Evolutionary conservation across 805 yeast species (phyloP).

Genomic region (Ogataea wickerhamii): DNA sequence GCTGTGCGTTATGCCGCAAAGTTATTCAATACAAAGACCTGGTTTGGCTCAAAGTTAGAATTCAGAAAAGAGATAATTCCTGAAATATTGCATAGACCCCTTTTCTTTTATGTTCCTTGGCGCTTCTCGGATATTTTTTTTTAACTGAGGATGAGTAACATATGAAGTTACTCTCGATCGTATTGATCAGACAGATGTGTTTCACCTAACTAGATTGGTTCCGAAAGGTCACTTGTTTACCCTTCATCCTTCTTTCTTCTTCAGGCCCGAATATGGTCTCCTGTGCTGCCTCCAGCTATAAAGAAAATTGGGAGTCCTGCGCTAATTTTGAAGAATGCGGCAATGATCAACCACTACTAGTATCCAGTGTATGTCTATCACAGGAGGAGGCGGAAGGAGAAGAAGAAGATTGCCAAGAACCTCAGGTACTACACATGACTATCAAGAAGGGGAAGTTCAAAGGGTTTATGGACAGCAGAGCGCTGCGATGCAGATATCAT

Average conservation of each 20-base stretch:
- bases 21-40: constrained; percentile 28
- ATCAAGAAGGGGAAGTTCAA: constrained; percentile 21
- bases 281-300: constrained; percentile 2
- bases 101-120: neutral
- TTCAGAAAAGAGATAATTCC: constrained; percentile 9
- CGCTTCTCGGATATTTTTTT: constrained; percentile 2
- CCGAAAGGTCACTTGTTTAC: too few species aligned
- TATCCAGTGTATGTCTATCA: too few species aligned
- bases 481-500: constrained; percentile 20
- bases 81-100: neutral
- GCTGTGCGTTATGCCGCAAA: constrained; percentile 34
- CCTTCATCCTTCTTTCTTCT: neutral
- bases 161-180: too few species aligned
- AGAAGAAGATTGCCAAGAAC: too few species aligned
- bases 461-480: constrained; percentile 18
- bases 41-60: constrained; percentile 30
- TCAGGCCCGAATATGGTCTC: neutral
- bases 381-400: too few species aligned
- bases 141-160: neutral
- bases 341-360: too few species aligned
- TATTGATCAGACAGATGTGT: too few species aligned
- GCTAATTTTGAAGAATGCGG: too few species aligned
- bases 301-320: constrained; percentile 10
- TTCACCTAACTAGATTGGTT: too few species aligned
- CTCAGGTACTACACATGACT: neutral